These are phyloP conservation scores for Saccharomyces hybrid DNA, from an alignment of 1,139 yeast species.

Conservation along the genomic window DNA sequence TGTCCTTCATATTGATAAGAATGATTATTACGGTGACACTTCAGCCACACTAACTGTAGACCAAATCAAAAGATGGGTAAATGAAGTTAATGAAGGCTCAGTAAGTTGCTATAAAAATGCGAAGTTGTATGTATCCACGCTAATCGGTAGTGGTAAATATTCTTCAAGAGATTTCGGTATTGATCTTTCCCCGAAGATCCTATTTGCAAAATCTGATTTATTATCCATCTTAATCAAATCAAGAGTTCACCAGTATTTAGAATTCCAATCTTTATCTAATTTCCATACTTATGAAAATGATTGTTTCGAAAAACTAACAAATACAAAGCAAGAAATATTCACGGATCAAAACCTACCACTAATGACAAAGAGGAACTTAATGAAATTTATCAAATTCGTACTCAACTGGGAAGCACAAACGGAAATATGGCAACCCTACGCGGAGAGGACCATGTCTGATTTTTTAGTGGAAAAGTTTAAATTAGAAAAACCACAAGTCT, in stretches of 20 bases:
- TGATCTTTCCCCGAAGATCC: slow-evolving; percentile 79
- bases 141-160: slow-evolving; percentile 33
- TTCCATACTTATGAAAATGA: slow-evolving; percentile 92
- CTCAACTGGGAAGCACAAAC: slow-evolving; percentile 56
- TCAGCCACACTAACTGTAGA: slow-evolving; percentile 83
- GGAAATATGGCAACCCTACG: slow-evolving; percentile 48
- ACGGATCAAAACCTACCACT: slow-evolving; percentile 76
- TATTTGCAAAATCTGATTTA: slow-evolving; percentile 84
- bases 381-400: slow-evolving; percentile 89
- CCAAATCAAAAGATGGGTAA: slow-evolving; percentile 76
- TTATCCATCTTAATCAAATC: slow-evolving; percentile 70
- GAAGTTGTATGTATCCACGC: slow-evolving; percentile 61
- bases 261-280: slow-evolving; percentile 79
- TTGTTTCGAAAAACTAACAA: slow-evolving; percentile 73
- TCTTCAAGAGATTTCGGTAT: slow-evolving; percentile 69
- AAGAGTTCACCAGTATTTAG: slow-evolving; percentile 83
- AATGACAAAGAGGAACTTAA: slow-evolving; percentile 70
- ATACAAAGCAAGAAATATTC: slow-evolving; percentile 87
- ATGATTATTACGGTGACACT: slow-evolving; percentile 80
- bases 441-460: slow-evolving; percentile 46
- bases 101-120: slow-evolving; percentile 51
- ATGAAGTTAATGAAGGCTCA: slow-evolving; percentile 42
- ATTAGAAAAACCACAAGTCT: slow-evolving; percentile 63
- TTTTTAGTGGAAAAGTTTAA: slow-evolving; percentile 60
- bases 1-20: slow-evolving; percentile 80